Evolutionary conservation across 345 rosid species (phyloP), one percentile per base, ranked within the genome.

Genomic region (Melastoma malabathricum): DNA sequence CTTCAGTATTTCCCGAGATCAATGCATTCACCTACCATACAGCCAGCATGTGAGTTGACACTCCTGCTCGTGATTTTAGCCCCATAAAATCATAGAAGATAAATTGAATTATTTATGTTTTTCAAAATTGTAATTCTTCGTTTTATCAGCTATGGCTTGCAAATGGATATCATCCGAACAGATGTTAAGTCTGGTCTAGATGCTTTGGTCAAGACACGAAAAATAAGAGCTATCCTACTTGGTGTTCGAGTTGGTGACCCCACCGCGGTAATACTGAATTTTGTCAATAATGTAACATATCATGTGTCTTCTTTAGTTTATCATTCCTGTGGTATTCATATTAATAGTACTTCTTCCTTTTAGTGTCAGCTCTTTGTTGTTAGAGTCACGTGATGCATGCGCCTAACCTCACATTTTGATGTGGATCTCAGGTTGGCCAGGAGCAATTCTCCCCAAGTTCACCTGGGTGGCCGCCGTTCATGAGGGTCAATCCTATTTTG

Each of bases 171-270:
- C 68, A 75, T 92, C 63, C 77, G 75, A 50, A 57, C 76, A 25
- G 98, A 92, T 77, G 87, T 92, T 84, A 92, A 92, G 73, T 75
- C 95, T 44, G 98, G 98, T 14, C 79, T 92, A 75, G 97, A 92
- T 73, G 81, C 75, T 59, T 72, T 92, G 61, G 58, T 87, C 43
- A 77, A 82, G 68, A 70, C 78, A 50, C 82, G 79, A 59, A 89
- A 94, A n/a, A 79, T 92, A 46, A 68, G 82, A 73, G 98, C 98
- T 49, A 92, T 92, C 60, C 88, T 92, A 60, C 98, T 92, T 57
- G 98, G 98, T 48, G 98, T 92, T 48, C 76, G 97, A 43, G 82
- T 92, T 68, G 98, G 98, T 70, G 98, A 92, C 73, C 98, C 98
- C 59, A 92, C 98, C 27, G 98, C 98, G 76, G 98, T 92, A 92